phyloP scores from a whole-genome alignment of 164 flowering plant genomes.

The Saururus chinensis region DNA sequence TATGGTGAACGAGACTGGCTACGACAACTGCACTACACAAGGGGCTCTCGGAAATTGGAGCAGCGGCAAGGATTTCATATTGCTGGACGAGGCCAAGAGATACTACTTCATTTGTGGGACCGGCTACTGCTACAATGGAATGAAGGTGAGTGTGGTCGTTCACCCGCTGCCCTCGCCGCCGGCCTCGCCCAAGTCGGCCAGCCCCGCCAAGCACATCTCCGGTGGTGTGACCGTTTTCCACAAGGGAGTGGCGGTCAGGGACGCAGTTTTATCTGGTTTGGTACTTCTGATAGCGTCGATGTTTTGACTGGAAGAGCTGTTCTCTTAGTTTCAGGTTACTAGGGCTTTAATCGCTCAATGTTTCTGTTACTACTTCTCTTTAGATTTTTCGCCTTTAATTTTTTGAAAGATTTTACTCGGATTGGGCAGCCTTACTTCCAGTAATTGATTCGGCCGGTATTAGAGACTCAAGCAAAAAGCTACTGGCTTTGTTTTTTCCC shows the following conservation, averaged over 20 bases:
- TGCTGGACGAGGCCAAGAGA: constrained; percentile 6
- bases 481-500: too few relatives aligned
- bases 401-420: too few relatives aligned
- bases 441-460: too few relatives aligned
- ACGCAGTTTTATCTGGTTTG: background rate
- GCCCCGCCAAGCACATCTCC: background rate
- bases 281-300: background rate
- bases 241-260: background rate
- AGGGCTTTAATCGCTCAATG: background rate
- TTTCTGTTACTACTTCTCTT: background rate
- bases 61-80: constrained; percentile 15
- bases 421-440: too few relatives aligned
- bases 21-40: constrained; percentile 13
- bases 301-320: background rate
- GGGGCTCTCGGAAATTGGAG: constrained; percentile 14
- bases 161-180: constrained; percentile 6
- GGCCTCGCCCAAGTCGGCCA: constrained; percentile 1
- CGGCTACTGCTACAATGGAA: constrained; percentile 6
- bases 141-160: constrained; percentile 14
- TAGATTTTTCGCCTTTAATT: too few relatives aligned
- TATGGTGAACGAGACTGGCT: constrained; percentile 13
- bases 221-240: background rate
- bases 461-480: too few relatives aligned
- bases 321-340: too few relatives aligned
- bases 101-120: constrained; percentile 16